A percentile compares a stretch with the other conserved stretches of the same genome.
These are phyloP conservation scores for Xerocomus nothofagi DNA, from an alignment of 1,284 basidiomycete genomes.

Conservation along the genomic window DNA sequence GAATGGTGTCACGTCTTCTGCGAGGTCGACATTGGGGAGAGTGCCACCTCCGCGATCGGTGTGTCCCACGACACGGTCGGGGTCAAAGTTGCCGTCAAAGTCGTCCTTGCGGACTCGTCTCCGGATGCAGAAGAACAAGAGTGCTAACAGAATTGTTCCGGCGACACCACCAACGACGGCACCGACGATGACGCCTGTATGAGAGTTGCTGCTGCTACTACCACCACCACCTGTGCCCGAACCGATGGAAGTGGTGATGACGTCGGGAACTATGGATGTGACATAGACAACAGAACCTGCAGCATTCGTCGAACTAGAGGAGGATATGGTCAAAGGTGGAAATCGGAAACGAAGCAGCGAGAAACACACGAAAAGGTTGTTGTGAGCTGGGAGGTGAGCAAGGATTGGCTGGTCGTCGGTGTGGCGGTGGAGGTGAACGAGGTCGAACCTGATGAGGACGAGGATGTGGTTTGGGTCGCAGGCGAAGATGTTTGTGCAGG, in stretches of 20 bases:
- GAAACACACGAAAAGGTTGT: slow-evolving; percentile 21
- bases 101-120: slow-evolving; percentile 31
- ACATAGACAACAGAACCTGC: slow-evolving; percentile 21
- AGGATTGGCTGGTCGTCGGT: neutral
- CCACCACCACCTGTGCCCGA: neutral
- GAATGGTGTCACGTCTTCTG: slow-evolving; percentile 40
- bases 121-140: slow-evolving; percentile 30
- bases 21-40: slow-evolving; percentile 40
- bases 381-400: slow-evolving; percentile 13
- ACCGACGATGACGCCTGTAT: slow-evolving; percentile 29
- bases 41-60: slow-evolving; percentile 25
- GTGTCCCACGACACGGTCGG: slow-evolving; percentile 40
- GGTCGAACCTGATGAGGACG: neutral
- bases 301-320: slow-evolving; percentile 25
- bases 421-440: neutral
- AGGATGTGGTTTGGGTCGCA: neutral
- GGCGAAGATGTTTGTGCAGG: slow-evolving; percentile 4
- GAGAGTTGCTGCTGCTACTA: slow-evolving; percentile 12
- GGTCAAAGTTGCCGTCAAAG: slow-evolving; percentile 54
- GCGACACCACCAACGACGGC: slow-evolving; percentile 31
- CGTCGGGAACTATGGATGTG: slow-evolving; percentile 22
- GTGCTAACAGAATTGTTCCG: slow-evolving; percentile 15
- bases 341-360: neutral
- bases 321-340: neutral
- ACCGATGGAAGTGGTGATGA: slow-evolving; percentile 9